Conservation (phyloP, 805 yeast species). For the Saccharomycopsis fodiens region DNA sequence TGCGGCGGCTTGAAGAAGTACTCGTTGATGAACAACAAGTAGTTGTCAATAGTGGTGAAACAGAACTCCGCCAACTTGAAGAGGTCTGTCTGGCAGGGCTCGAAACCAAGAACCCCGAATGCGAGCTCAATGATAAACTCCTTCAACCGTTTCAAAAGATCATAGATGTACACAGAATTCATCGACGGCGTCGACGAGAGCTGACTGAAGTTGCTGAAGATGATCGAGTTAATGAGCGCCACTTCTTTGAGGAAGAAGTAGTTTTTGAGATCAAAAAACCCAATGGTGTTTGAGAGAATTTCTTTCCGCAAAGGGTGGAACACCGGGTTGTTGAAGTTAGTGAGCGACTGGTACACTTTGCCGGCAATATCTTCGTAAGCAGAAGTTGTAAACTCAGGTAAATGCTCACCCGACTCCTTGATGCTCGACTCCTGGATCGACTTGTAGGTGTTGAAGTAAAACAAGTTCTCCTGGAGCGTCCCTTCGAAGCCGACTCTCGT, state of each 20-base stretch:
- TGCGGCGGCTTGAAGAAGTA: constrained; percentile 22
- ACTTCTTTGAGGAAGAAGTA: constrained; percentile 33
- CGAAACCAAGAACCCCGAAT: constrained; percentile 21
- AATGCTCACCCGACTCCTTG: constrained; percentile 5
- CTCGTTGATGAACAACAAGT: constrained; percentile 19
- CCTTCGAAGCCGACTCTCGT: constrained; percentile 17
- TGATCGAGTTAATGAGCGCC: constrained; percentile 29
- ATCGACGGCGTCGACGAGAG: constrained; percentile 34
- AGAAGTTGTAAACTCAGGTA: constrained; percentile 1
- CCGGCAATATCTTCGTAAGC: constrained; percentile 17
- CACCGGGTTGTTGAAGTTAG: constrained; percentile 12
- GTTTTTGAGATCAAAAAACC: constrained; percentile 25
- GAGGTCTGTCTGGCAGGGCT: constrained; percentile 22
- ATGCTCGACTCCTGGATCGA: constrained; percentile 13
- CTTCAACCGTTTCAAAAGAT: constrained; percentile 28
- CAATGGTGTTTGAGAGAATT: constrained; percentile 13
- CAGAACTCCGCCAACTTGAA: constrained; percentile 35
- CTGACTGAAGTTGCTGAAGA: constrained; percentile 24
- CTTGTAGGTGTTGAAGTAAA: constrained; percentile 18
- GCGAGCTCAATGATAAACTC: constrained; percentile 35
- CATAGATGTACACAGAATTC: constrained; percentile 34
- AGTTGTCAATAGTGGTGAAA: constrained; percentile 35
- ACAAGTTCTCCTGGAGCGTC: constrained; percentile 12
- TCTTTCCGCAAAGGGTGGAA: constrained; percentile 13
- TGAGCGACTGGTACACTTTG: constrained; percentile 11